Evolutionary conservation across 495 filamentous ascomycete species (phyloP).

Genomic region (Hypoxylon perforatum): DNA sequence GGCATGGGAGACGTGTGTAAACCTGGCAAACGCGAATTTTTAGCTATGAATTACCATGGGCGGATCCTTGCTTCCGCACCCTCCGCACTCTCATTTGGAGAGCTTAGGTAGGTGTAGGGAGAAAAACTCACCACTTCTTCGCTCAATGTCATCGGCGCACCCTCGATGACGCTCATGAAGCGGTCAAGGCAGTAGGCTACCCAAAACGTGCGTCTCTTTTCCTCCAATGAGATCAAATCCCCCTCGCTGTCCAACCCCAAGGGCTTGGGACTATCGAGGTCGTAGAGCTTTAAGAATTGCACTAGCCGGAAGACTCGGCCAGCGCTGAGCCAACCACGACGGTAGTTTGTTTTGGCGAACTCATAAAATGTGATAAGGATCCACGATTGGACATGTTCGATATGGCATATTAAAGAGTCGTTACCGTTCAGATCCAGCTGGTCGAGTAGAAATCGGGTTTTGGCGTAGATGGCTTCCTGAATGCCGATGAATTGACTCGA

Average conservation of each 20-base stretch:
- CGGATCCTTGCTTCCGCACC: slow-evolving; percentile 19
- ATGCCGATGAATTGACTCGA: slow-evolving; percentile 64
- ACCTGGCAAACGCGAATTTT: slow-evolving; percentile 39
- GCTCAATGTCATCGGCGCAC: slow-evolving; percentile 60
- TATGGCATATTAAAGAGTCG: slow-evolving; percentile 37
- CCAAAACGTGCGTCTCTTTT: slow-evolving; percentile 66
- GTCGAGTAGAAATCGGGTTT: slow-evolving; percentile 61
- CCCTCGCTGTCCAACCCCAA: slow-evolving; percentile 27
- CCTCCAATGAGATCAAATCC: slow-evolving; percentile 53
- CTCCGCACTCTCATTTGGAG: too few relatives aligned
- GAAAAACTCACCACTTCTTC: slow-evolving; percentile 60
- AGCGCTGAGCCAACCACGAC: slow-evolving; percentile 64
- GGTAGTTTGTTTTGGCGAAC: slow-evolving; percentile 57
- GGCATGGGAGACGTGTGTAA: slow-evolving; percentile 59
- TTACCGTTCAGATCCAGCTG: slow-evolving; percentile 45
- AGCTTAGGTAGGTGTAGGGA: background rate
- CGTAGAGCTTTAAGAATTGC: slow-evolving; percentile 61
- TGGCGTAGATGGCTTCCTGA: slow-evolving; percentile 58
- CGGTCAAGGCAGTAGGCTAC: slow-evolving; percentile 66
- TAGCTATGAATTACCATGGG: background rate
- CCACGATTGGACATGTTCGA: slow-evolving; percentile 66
- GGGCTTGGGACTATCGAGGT: slow-evolving; percentile 55
- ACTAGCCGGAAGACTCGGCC: slow-evolving; percentile 65
- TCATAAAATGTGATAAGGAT: slow-evolving; percentile 65
- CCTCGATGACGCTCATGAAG: slow-evolving; percentile 60